These are phyloP conservation scores for Entomortierella beljakovae DNA, from an alignment of 192 early-diverging fungal species.

Conservation along the genomic window DNA sequence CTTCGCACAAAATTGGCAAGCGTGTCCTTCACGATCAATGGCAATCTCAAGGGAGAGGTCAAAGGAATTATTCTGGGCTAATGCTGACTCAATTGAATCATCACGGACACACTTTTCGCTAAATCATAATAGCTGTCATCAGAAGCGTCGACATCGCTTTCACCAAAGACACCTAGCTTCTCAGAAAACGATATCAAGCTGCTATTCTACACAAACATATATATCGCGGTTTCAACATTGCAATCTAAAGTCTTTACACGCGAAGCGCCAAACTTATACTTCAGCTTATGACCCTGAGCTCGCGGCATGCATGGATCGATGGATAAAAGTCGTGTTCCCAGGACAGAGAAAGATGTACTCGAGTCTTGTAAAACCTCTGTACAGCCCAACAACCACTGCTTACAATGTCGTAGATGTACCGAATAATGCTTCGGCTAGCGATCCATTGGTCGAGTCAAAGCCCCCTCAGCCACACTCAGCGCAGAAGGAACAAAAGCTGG, in stretches of 20 bases:
- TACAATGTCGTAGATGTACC: slow-evolving; percentile 13
- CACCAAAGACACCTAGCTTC: not conserved
- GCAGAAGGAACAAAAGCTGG: not conserved
- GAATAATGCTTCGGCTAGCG: not conserved
- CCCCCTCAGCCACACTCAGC: not conserved
- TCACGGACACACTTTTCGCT: not conserved
- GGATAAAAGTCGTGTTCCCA: slow-evolving; percentile 19
- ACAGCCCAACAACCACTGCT: not conserved
- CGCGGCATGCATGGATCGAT: slow-evolving; percentile 41
- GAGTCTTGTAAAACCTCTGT: slow-evolving; percentile 29
- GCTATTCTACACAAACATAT: not conserved
- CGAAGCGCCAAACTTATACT: not conserved
- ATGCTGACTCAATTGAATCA: not conserved
- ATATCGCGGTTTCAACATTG: not conserved
- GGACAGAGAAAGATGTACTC: slow-evolving; percentile 27
- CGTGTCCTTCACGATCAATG: not conserved
- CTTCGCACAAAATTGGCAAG: not conserved
- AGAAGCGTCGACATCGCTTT: not conserved
- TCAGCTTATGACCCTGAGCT: slow-evolving; percentile 37
- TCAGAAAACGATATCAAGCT: not conserved
- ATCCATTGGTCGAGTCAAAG: not conserved
- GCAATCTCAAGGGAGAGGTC: not conserved
- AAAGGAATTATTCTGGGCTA: not conserved
- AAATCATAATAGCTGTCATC: not conserved
- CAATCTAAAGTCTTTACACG: not conserved